Evolutionary conservation across 2,329 filamentous ascomycete species (phyloP), one percentile per base, ranked within the genome.

Genomic region (Microcyclosporella mali): DNA sequence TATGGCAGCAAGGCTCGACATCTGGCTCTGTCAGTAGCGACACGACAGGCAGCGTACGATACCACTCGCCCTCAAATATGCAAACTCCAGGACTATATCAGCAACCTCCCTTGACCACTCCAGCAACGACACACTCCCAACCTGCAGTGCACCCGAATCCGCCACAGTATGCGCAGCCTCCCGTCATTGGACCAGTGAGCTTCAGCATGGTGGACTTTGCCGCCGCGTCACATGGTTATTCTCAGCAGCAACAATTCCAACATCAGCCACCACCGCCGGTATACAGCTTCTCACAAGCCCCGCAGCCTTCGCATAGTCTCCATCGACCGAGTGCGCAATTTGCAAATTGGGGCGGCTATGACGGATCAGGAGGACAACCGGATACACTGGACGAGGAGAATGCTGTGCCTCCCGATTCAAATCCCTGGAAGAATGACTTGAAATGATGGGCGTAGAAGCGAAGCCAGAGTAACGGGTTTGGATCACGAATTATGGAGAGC

Each of bases 331-430:
- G 42, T 37, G 46, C 48, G 12, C 59, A 62, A 30, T 62, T 62
- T 32, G 57, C 57, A 3, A 49, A 44, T 16, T 62, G 59, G 59
- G 47, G 41, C 11, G 59, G 59, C 8, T 61, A 61, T 43, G 42
- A 46, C 6, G 55, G 50, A 3, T 32, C 50, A 31, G 51, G 33
- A 32, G 52, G 40, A 2, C 45, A 49, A 31, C 52, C 54, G 9
- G 46, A 57, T 30, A 53, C 52, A 10, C 30, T 58, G 35, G 56
- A 60, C 27, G 57, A 61, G 34, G 58, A 61, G 41, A 59, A 58
- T 39, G 56, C 58, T 38, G 56, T 60, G 52, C 53, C 56, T 40
- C 58, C 58, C 12, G 47, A 50, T 12, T 42, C 49, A 25, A 52
- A 52, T 33, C 46, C 54, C 16, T 58, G 56, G 55, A 47, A 52